These are phyloP conservation scores for Phellopilus nigrolimitatus DNA, from an alignment of 1,284 basidiomycete species.

Conservation along the genomic window DNA sequence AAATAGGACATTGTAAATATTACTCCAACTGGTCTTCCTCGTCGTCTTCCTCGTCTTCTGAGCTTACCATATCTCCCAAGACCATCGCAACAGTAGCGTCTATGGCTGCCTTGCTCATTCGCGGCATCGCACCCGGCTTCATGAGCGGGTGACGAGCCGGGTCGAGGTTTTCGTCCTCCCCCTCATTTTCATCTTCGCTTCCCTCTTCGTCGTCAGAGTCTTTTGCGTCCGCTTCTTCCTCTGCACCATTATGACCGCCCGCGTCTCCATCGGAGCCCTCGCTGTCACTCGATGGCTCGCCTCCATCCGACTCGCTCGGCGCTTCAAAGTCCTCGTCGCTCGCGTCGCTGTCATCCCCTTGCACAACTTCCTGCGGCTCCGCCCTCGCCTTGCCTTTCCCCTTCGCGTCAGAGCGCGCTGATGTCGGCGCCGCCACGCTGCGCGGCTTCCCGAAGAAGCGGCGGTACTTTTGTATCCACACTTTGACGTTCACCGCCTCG, in stretches of 20 bases:
- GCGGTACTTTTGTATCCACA: constrained; percentile 56
- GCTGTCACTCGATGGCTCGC: constrained; percentile 20
- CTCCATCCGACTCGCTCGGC: constrained; percentile 23
- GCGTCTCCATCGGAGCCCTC: constrained; percentile 15
- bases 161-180: constrained; percentile 42
- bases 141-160: constrained; percentile 58
- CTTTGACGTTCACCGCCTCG: constrained; percentile 59
- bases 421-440: not conserved
- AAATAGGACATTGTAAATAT: not conserved
- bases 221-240: constrained; percentile 13
- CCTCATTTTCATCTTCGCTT: no score
- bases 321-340: constrained; percentile 21
- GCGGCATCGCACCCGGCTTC: constrained; percentile 61
- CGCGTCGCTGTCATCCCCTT: constrained; percentile 24
- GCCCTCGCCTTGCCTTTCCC: constrained; percentile 17
- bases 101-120: constrained; percentile 58
- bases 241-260: constrained; percentile 7
- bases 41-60: constrained; percentile 23
- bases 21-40: constrained; percentile 28
- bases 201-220: constrained; percentile 23
- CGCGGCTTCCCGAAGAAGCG: constrained; percentile 50
- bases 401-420: constrained; percentile 5
- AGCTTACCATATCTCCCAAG: constrained; percentile 44
- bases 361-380: constrained; percentile 24
- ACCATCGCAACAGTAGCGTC: constrained; percentile 62